Percentiles rank a stretch among this genome's conserved stretches.
phyloP scores from a whole-genome alignment of 345 rosid genomes.

The Geranium rotundifolium region DNA sequence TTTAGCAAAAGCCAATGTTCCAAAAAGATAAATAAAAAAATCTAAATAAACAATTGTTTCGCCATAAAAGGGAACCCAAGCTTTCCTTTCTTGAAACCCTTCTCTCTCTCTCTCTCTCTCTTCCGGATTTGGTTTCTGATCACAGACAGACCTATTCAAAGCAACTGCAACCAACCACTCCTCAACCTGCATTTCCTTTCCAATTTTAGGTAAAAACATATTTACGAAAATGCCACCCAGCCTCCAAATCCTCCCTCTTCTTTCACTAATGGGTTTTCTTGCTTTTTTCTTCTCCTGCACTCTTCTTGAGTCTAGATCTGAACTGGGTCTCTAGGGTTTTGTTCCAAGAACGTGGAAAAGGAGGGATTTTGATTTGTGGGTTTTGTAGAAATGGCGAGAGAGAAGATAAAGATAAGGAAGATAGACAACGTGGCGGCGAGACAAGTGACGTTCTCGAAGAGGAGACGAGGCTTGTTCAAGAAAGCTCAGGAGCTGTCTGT shows the following conservation, averaged over 20 bases:
- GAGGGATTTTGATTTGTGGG: neutral
- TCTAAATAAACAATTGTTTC: neutral
- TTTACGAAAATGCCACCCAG: neutral
- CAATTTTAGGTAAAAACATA: neutral
- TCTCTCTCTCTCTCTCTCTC: neutral
- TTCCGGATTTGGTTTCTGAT: too few species aligned
- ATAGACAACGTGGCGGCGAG: neutral
- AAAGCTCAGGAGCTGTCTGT: neutral
- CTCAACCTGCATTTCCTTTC: neutral
- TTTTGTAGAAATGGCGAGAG: neutral
- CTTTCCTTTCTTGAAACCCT: neutral
- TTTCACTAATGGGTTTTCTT: too few species aligned
- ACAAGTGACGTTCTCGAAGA: neutral
- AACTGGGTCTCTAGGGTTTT: neutral
- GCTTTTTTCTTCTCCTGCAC: too few species aligned
- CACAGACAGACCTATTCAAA: too few species aligned
- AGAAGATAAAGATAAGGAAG: neutral
- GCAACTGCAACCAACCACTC: neutral
- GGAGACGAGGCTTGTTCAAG: neutral
- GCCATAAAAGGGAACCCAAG: neutral
- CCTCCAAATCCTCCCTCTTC: too few species aligned
- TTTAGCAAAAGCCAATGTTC: neutral
- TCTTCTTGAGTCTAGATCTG: too few species aligned
- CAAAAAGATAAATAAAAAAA: too few species aligned
- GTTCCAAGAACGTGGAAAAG: neutral